Evolutionary conservation across 306 rosid species (phyloP), one percentile per base, ranked within the genome.

Genomic region (Mimosa pudica): DNA sequence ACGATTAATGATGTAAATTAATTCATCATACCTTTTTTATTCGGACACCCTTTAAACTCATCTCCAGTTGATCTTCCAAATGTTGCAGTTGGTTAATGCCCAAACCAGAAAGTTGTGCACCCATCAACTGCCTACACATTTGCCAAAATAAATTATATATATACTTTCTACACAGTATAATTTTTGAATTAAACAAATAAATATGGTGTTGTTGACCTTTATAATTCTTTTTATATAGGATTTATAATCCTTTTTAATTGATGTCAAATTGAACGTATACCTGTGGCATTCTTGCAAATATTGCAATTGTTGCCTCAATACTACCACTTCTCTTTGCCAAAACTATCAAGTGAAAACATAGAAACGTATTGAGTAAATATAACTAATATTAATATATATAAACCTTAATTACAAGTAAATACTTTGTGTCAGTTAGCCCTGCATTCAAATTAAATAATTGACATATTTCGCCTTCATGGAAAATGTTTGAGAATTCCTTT

Each of bases 51-150:
- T 90, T 91, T 79, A 92, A 86, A 81, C 97, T 87, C 85, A 80
- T 90, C 83, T 90, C 92, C 75, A 95, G 83, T 72, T 85, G 90
- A 87, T 52, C 87, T 86, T 95, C 97, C 36, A 92, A 85, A 79
- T 88, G 83, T 47, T 85, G 91, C 47, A 91, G 87, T 74, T 92
- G 93, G 84, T 83, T 83, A 32, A 70, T 55, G 30, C 84, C 82
- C 89, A 95, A 83, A 69, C 85, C 86, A 76, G 90, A 91, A 60
- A 91, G 90, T 79, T 90, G 90, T 83, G 90, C 86, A 8, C 98
- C 98, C 97, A 83, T 88, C 63, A 95, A 30, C 84, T 91, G 92
- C 80, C 98, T 95, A 88, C 85, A 77, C 8, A 30, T 66, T 60
- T n/a, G 3, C 11, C 63, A 7, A 57, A 57, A 18, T 10, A 11